A percentile compares a stretch with the other conserved stretches of the same genome.
Conservation (phyloP, 2,329 filamentous ascomycete genomes). For the Rhinocladiella similis region DNA sequence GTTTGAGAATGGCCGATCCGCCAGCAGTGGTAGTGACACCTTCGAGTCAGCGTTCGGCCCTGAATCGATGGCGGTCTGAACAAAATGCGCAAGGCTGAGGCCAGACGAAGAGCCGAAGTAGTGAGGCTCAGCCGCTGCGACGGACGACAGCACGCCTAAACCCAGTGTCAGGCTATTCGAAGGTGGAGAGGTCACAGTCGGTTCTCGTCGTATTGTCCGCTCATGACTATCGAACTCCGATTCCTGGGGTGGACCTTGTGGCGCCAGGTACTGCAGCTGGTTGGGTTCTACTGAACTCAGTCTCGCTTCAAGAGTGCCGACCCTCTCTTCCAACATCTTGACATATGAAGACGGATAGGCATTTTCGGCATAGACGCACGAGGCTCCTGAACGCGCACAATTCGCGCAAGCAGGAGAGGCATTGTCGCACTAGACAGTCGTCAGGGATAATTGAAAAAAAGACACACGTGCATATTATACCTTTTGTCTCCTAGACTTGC, state of each 20-base stretch:
- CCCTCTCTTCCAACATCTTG: constrained; percentile 8
- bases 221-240: not conserved
- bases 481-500: constrained; percentile 14
- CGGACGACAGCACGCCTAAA: constrained; percentile 8
- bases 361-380: constrained; percentile 10
- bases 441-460: not conserved
- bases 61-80: constrained; percentile 8
- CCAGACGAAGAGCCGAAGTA: constrained; percentile 14
- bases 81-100: constrained; percentile 9
- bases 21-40: constrained; percentile 2
- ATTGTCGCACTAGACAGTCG: constrained; percentile 10
- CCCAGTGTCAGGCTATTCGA: not conserved
- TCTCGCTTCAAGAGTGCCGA: constrained; percentile 9
- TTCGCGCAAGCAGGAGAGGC: constrained; percentile 13
- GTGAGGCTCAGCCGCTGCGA: constrained; percentile 16
- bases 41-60: constrained; percentile 1
- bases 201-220: not conserved
- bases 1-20: constrained; percentile 10
- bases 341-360: constrained; percentile 16
- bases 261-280: not conserved
- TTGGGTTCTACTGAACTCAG: not conserved
- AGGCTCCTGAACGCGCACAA: constrained; percentile 10
- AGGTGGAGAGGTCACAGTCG: not conserved
- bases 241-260: not conserved
- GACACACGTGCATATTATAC: not conserved